These are phyloP conservation scores for Solanum habrochaites DNA, from an alignment of 257 asterid species.

Conservation along the genomic window DNA sequence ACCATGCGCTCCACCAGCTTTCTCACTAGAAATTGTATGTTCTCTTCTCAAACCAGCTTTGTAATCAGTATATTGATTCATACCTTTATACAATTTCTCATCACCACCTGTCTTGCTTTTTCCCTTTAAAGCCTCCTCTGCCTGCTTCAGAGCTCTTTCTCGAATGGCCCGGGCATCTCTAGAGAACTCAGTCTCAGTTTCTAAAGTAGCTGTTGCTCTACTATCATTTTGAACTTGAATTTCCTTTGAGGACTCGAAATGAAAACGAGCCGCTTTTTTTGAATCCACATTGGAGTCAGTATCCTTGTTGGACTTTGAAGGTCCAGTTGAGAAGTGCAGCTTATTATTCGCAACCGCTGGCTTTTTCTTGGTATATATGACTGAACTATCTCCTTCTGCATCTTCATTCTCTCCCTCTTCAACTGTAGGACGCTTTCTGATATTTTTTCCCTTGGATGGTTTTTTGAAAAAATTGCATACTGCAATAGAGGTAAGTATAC, in stretches of 20 bases:
- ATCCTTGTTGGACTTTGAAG: background rate
- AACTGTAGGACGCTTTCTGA: background rate
- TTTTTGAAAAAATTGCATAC: background rate
- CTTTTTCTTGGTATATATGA: background rate
- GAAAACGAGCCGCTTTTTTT: background rate
- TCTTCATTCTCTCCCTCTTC: background rate
- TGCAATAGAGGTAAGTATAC: background rate
- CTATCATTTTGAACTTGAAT: background rate
- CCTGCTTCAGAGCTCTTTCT: background rate
- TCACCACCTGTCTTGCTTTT: background rate
- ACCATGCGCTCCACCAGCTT: slow-evolving; percentile 93
- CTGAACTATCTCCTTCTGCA: background rate
- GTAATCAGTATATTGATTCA: slow-evolving; percentile 79
- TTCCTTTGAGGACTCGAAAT: background rate
- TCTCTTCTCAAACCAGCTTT: slow-evolving; percentile 93
- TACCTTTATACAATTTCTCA: slow-evolving; percentile 7
- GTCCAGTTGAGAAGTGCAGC: background rate
- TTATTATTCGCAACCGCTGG: background rate
- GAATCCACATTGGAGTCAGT: background rate
- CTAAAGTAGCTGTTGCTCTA: background rate
- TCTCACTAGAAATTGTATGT: slow-evolving; percentile 78
- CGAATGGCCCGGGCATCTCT: background rate
- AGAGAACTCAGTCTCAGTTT: background rate
- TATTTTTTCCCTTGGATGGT: background rate
- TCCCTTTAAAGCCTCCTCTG: background rate